A percentile compares a stretch with the other conserved stretches of the same genome.
These are phyloP conservation scores for Hyphochytrium catenoides DNA, from an alignment of 352 stramenopile genomes.

Conservation along the genomic window DNA sequence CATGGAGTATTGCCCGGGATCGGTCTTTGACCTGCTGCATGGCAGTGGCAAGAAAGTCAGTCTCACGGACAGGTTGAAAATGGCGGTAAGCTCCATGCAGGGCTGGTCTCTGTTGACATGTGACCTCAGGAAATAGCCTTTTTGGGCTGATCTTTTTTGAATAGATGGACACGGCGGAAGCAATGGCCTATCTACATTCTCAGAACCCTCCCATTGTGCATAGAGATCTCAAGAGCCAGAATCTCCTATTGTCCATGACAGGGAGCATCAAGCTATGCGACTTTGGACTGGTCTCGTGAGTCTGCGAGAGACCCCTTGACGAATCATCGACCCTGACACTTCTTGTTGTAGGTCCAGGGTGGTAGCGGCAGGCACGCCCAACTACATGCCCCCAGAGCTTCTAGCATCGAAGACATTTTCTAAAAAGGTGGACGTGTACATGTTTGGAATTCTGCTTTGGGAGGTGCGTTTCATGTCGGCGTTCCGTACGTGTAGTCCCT, in stretches of 20 bases:
- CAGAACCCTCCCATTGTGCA: slow-evolving; percentile 55
- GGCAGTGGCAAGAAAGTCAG: slow-evolving; percentile 9
- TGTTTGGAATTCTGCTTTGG: slow-evolving; percentile 73
- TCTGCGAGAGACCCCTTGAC: not conserved
- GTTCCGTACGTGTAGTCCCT: not conserved
- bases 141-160: slow-evolving; percentile 2
- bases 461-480: slow-evolving; percentile 33
- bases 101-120: not conserved
- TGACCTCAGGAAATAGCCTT: not conserved
- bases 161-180: slow-evolving; percentile 41
- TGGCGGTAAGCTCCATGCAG: slow-evolving; percentile 11
- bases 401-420: slow-evolving; percentile 49
- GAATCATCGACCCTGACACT: not conserved
- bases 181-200: slow-evolving; percentile 65
- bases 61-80: slow-evolving; percentile 7
- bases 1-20: slow-evolving; percentile 34
- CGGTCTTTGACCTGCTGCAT: slow-evolving; percentile 29
- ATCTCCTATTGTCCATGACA: slow-evolving; percentile 45
- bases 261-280: slow-evolving; percentile 67
- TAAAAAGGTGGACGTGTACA: slow-evolving; percentile 72
- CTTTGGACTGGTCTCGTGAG: slow-evolving; percentile 54
- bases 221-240: slow-evolving; percentile 67
- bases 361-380: slow-evolving; percentile 55
- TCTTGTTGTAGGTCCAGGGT: slow-evolving; percentile 22
- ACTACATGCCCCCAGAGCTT: slow-evolving; percentile 66